A percentile compares a stretch with the other conserved stretches of the same genome.
phyloP scores from a whole-genome alignment of 2,329 filamentous ascomycete species.

The Macroventuria anomochaeta region DNA sequence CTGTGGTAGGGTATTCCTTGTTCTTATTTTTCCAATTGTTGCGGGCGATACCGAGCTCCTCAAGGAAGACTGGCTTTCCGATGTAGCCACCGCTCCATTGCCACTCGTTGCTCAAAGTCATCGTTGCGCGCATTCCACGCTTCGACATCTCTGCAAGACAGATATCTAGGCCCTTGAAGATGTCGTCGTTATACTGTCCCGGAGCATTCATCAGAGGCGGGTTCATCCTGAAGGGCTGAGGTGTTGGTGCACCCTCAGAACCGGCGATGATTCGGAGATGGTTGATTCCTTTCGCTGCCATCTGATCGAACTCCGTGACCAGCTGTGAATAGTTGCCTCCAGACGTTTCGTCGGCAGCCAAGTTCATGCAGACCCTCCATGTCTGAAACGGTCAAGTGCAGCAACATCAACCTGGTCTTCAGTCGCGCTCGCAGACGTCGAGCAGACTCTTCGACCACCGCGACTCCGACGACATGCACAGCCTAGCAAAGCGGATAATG shows the following conservation, averaged over 20 bases:
- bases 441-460: not conserved
- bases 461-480: not conserved
- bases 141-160: slow-evolving; percentile 51
- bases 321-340: slow-evolving; percentile 49
- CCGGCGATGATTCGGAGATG: slow-evolving; percentile 51
- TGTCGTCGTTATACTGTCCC: slow-evolving; percentile 49
- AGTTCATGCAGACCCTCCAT: slow-evolving; percentile 49
- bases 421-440: not conserved
- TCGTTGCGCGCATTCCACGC: slow-evolving; percentile 51
- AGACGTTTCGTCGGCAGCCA: slow-evolving; percentile 44
- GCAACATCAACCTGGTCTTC: not conserved
- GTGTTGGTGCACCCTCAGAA: slow-evolving; percentile 49
- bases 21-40: slow-evolving; percentile 50
- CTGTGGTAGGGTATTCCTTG: slow-evolving; percentile 49
- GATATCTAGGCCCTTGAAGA: slow-evolving; percentile 48
- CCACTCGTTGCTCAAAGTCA: slow-evolving; percentile 51
- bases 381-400: not conserved
- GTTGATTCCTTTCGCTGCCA: slow-evolving; percentile 50
- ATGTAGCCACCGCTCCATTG: slow-evolving; percentile 51
- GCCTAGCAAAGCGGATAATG: not conserved
- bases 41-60: slow-evolving; percentile 52
- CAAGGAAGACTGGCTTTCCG: slow-evolving; percentile 48
- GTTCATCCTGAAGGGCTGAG: slow-evolving; percentile 50
- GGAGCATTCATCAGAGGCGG: slow-evolving; percentile 47
- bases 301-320: slow-evolving; percentile 49